These are phyloP conservation scores for Spatholobus suberectus DNA, from an alignment of 306 rosid species.

Conservation along the genomic window DNA sequence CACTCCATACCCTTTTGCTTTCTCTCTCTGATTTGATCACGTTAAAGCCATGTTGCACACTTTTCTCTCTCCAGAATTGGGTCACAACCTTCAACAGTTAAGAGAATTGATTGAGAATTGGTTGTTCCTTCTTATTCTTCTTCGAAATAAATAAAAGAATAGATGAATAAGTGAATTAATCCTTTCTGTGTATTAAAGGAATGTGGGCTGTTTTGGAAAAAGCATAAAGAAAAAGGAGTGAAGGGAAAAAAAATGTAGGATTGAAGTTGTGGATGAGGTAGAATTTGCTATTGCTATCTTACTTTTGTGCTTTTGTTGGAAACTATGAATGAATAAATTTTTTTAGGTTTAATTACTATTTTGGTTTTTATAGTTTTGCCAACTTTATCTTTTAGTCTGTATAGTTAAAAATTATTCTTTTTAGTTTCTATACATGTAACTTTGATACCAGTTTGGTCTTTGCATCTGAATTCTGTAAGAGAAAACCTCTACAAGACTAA, in stretches of 20 bases:
- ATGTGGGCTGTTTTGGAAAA: constrained; percentile 33
- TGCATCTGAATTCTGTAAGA: too few species aligned
- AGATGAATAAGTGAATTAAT: not conserved
- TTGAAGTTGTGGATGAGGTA: constrained; percentile 20
- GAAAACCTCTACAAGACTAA: too few species aligned
- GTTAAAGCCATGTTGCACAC: not conserved
- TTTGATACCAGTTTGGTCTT: too few species aligned
- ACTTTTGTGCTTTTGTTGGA: constrained; percentile 11
- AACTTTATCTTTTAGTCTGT: too few species aligned
- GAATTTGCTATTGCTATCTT: constrained; percentile 21
- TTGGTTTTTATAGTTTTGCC: too few species aligned
- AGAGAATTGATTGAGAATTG: not conserved
- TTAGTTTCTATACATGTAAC: too few species aligned
- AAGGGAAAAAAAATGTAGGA: too few species aligned
- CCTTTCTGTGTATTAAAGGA: constrained; percentile 2
- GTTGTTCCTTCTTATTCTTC: not conserved
- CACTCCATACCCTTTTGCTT: constrained; percentile 18
- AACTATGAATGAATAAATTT: too few species aligned
- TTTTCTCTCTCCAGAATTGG: not conserved
- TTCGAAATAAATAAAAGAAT: not conserved
- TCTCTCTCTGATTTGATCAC: not conserved
- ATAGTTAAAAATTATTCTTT: too few species aligned
- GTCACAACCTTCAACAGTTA: not conserved
- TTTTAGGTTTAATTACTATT: too few species aligned
- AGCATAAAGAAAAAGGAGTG: constrained; percentile 29